Conservation (phyloP, 1,284 basidiomycete genomes). For the Pseudozyma sp. region DNA sequence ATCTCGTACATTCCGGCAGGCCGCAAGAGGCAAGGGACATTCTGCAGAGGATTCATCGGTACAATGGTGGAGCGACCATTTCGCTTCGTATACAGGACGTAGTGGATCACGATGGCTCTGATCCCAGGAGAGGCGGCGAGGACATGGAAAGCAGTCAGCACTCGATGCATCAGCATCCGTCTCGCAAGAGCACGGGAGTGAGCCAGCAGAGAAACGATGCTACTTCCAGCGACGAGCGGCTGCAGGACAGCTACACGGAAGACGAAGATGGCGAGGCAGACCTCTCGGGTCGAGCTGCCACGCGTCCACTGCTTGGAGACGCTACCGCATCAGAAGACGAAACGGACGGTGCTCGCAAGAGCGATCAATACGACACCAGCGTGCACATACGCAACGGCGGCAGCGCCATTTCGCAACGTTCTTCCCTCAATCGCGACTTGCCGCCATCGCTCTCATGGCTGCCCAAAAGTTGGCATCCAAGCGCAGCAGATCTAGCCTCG, state of each 20-base stretch:
- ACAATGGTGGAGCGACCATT: conserved; percentile 46
- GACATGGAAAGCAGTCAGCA: conserved; percentile 24
- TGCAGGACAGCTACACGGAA: conserved; percentile 2
- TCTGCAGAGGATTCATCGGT: conserved; percentile 54
- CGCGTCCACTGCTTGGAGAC: conserved; percentile 12
- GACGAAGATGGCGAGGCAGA: conserved; percentile 5
- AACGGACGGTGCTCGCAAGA: conserved; percentile 3
- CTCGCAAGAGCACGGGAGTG: not conserved
- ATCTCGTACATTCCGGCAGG: conserved; percentile 52
- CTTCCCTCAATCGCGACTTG: not conserved
- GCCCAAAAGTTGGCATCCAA: conserved; percentile 37
- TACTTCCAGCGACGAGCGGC: not conserved
- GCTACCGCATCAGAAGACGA: not conserved
- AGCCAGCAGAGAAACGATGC: not conserved
- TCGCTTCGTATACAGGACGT: conserved; percentile 50
- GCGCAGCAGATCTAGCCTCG: conserved; percentile 69
- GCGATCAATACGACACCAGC: conserved; percentile 8
- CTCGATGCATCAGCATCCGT: conserved; percentile 14
- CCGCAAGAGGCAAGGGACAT: conserved; percentile 56
- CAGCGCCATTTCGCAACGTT: conserved; percentile 1
- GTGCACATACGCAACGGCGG: conserved; percentile 2
- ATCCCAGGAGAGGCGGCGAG: not conserved
- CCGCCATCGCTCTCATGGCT: conserved; percentile 37
- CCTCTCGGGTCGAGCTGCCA: not conserved
- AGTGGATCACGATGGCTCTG: conserved; percentile 14